These are phyloP conservation scores for Sordariomycetes sp. DNA, from an alignment of 2,329 filamentous ascomycete species.

Conservation along the genomic window DNA sequence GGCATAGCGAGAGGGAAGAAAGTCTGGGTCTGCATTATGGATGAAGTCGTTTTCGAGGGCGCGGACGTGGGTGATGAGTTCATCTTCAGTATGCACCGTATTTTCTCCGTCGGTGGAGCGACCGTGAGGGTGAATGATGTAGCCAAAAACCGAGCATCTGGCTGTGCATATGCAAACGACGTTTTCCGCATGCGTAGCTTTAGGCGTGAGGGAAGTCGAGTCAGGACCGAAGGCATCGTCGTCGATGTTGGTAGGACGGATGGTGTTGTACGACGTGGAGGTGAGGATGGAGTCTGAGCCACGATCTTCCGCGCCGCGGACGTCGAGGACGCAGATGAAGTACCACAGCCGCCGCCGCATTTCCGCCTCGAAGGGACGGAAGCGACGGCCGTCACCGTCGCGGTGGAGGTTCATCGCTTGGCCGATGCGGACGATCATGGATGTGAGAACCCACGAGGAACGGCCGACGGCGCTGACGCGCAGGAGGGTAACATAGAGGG, in stretches of 20 bases:
- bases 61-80: constrained; percentile 28
- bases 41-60: constrained; percentile 29
- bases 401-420: constrained; percentile 32
- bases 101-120: constrained; percentile 8
- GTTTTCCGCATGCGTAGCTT: constrained; percentile 25
- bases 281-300: constrained; percentile 36
- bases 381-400: constrained; percentile 25
- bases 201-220: constrained; percentile 22
- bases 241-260: constrained; percentile 41
- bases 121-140: constrained; percentile 23
- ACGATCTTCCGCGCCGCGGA: constrained; percentile 43
- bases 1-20: constrained; percentile 25
- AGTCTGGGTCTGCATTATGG: constrained; percentile 18
- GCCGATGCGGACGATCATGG: constrained; percentile 30
- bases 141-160: constrained; percentile 29
- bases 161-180: constrained; percentile 30
- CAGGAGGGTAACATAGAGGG: constrained; percentile 30
- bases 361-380: constrained; percentile 44
- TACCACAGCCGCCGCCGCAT: constrained; percentile 54
- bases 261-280: constrained; percentile 33
- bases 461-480: constrained; percentile 25
- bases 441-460: constrained; percentile 30
- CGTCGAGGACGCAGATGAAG: constrained; percentile 53
- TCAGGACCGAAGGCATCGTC: constrained; percentile 39
- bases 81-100: constrained; percentile 22